Evolutionary conservation across 805 yeast genomes (phyloP), one percentile per base, ranked within the genome.

Genomic region (Candida oleophila): DNA sequence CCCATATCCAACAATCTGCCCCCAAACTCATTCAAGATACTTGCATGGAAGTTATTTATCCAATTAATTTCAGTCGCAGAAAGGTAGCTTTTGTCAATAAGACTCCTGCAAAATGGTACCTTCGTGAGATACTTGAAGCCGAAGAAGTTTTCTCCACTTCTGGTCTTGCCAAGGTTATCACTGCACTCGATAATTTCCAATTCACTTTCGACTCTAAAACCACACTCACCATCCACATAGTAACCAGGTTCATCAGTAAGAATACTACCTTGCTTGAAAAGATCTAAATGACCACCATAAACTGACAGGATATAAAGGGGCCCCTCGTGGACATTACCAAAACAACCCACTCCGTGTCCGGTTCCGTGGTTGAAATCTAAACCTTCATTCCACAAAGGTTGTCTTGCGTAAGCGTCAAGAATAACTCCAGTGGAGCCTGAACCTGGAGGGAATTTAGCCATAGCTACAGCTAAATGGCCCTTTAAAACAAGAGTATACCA

Each of bases 301-400:
- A 78, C 67, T 14, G 76, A 69, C 48, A 86, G 88, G 49, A 94
- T 82, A 14, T 91, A 96, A 46, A 92, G 77, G 1, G 98, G 98
- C 0, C 95, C 94, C 60, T 95, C 97, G 63, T 94, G 99, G 15
- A 94, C 98, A 62, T 86, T 85, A 40, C 95, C 80, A 61, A 77
- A 92, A 18, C 91, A 77, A 2, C 97, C 98, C n/a, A 94, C 87
- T 3, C 99, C 99, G 65, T 94, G 99, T 1, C 98, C 97, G 0
- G 98, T 89, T 8, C 99, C 98, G 65, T 94, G 99, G 52, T 84
- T 80, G 62, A 87, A 94, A 62, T 88, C 94, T 42, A 89, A 71
- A 0, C 98, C 98, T 44, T 81, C 74, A 35, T 80, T 72, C 90
- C 95, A 87, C 49, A 94, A 69, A 44, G 80, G 84, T 64, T 85